Conservation (phyloP, 1,284 basidiomycete species). For the Flammula alnicola region DNA sequence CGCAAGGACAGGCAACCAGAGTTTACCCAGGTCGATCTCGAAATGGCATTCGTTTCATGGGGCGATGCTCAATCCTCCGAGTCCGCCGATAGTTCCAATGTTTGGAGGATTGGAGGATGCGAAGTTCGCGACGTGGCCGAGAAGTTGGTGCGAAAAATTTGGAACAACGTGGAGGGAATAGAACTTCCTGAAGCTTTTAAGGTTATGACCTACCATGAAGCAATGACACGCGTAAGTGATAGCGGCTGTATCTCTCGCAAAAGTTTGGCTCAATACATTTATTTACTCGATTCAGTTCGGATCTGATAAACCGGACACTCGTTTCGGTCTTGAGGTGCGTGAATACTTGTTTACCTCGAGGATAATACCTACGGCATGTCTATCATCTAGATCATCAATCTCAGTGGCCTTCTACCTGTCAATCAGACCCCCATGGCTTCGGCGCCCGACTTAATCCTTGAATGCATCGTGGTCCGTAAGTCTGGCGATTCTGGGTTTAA, state of each 20-base stretch:
- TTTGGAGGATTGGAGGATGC: slow-evolving; percentile 84
- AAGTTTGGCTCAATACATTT: slow-evolving; percentile 17
- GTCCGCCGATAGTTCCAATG: slow-evolving; percentile 16
- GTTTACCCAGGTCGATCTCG: slow-evolving; percentile 96
- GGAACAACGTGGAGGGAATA: slow-evolving; percentile 67
- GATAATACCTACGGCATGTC: slow-evolving; percentile 19
- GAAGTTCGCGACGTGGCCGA: slow-evolving; percentile 83
- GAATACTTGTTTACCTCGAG: slow-evolving; percentile 11
- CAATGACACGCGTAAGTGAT: slow-evolving; percentile 77
- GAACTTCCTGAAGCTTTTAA: slow-evolving; percentile 65
- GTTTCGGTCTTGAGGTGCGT: slow-evolving; percentile 82
- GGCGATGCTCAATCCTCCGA: slow-evolving; percentile 39
- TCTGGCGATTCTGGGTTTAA: slow-evolving; percentile 45
- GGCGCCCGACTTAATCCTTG: slow-evolving; percentile 52
- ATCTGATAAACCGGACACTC: slow-evolving; percentile 93
- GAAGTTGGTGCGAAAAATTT: slow-evolving; percentile 72
- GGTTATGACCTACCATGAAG: slow-evolving; percentile 85
- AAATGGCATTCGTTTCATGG: slow-evolving; percentile 95
- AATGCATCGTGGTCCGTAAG: slow-evolving; percentile 59
- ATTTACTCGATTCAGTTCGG: slow-evolving; percentile 67
- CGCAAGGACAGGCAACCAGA: slow-evolving; percentile 95
- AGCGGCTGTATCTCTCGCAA: slow-evolving; percentile 10
- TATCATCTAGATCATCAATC: slow-evolving; percentile 40
- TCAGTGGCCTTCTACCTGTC: slow-evolving; percentile 50
- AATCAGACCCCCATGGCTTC: slow-evolving; percentile 33